Evolutionary conservation across 2,329 filamentous ascomycete genomes (phyloP), one percentile per base, ranked within the genome.

Genomic region (Phialophora chinensis): DNA sequence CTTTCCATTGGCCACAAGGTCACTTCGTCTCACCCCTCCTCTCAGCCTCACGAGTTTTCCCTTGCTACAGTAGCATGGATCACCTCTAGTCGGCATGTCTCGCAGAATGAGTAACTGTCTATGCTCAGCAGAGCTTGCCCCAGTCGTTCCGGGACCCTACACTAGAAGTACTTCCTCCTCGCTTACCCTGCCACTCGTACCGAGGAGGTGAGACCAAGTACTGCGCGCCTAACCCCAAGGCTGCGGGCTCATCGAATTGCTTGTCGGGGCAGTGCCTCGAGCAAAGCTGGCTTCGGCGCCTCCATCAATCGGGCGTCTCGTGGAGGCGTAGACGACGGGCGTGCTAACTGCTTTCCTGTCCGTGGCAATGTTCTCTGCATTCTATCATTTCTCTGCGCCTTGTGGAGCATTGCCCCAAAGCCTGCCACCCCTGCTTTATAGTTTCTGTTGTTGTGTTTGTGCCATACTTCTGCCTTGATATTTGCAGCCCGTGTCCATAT

Each of bases 11-110:
- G 59, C 20, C 29, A 20, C 23, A 14, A 29, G 23, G 25, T 35
- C 17, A 23, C 52, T 62, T 25, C 60, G 50, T 62, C 60, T 62
- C 60, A 62, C 60, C 60, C 35, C 25, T 55, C 12, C 4, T 20
- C 25, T 62, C 60, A 62, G 60, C 60, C 52, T 47, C 60, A 55
- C 33, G 33, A 49, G 25, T 33, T 55, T 49, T 25, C 35, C 52
- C n/a, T 49, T 1, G 25, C 52, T 62, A 44, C 33, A 35, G 33
- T 35, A 35, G 33, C 33, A 35, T 35, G 33, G 60, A 14, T 17
- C 49, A 12, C 20, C 11, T 44, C 35, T 25, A n/a, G 33, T 20
- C 50, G 6, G 33, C 11, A 27, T 55, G 12, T 62, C 50, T 35
- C 38, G 52, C 25, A 35, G 33, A 49, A 62, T 17, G n/a, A 31